A percentile compares a stretch with the other conserved stretches of the same genome.
Conservation (phyloP, 1,284 basidiomycete genomes). For the Trichosporon sp. region DNA sequence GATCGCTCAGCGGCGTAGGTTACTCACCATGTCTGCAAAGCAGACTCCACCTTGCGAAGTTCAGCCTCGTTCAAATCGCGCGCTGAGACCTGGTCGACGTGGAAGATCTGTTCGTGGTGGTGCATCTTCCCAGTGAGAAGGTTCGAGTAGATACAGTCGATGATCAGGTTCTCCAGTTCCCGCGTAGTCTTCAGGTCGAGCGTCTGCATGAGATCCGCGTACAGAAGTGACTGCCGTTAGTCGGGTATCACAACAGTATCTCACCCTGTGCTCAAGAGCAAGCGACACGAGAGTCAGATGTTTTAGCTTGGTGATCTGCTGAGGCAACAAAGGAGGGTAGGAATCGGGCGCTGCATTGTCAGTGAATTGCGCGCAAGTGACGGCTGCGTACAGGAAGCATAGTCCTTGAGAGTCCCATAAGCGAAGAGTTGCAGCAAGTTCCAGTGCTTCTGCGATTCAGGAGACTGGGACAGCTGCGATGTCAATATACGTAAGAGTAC, state of each 20-base stretch:
- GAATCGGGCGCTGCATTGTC: conserved; percentile 57
- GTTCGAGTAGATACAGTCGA: conserved; percentile 88
- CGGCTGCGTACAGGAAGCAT: conserved; percentile 53
- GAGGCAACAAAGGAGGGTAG: conserved; percentile 64
- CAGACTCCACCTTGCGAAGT: conserved; percentile 58
- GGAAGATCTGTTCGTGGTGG: conserved; percentile 77
- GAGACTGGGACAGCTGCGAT: not conserved
- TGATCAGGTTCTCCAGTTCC: conserved; percentile 89
- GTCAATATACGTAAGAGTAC: not conserved
- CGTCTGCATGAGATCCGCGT: conserved; percentile 24
- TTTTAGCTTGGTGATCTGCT: conserved; percentile 79
- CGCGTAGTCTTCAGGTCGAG: conserved; percentile 71
- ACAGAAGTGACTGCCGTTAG: conserved; percentile 30
- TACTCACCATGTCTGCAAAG: conserved; percentile 67
- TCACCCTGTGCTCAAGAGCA: conserved; percentile 65
- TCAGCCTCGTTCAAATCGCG: conserved; percentile 72
- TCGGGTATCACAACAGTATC: not conserved
- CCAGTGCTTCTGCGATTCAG: conserved; percentile 52
- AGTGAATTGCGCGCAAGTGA: not conserved
- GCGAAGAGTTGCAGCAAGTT: conserved; percentile 78
- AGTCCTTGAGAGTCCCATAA: conserved; percentile 78
- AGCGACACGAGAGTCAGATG: conserved; percentile 84
- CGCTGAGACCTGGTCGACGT: conserved; percentile 86
- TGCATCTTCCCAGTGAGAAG: conserved; percentile 84
- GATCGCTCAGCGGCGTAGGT: not conserved